Evolutionary conservation across 805 yeast species (phyloP).

Genomic region (Pichia ethanolica): DNA sequence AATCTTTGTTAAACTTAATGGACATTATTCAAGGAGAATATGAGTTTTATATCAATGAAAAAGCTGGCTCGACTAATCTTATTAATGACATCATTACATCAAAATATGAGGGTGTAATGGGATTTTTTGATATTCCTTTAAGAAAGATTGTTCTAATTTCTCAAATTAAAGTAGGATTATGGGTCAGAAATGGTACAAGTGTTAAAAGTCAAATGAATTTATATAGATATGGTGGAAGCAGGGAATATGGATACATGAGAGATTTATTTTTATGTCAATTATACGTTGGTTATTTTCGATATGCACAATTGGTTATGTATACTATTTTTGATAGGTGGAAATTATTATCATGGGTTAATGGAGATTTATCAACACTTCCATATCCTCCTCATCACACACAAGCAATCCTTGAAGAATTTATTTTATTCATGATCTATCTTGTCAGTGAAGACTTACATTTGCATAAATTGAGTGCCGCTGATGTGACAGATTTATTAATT

Average conservation of each 20-base stretch:
- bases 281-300: constrained; percentile 40
- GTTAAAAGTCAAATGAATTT: constrained; percentile 72
- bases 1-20: constrained; percentile 9
- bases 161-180: constrained; percentile 80
- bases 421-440: constrained; percentile 58
- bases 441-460: constrained; percentile 62
- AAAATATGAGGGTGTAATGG: constrained; percentile 18
- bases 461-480: constrained; percentile 39
- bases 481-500: constrained; percentile 43
- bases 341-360: constrained; percentile 45
- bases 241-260: constrained; percentile 77
- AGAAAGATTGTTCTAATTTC: constrained; percentile 70
- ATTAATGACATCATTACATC: constrained; percentile 1
- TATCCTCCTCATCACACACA: constrained; percentile 25
- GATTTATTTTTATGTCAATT: constrained; percentile 68
- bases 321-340: constrained; percentile 68
- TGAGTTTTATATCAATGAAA: constrained; percentile 11
- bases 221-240: constrained; percentile 66
- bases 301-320: constrained; percentile 49
- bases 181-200: constrained; percentile 92
- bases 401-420: constrained; percentile 69
- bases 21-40: constrained; percentile 15
- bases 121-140: constrained; percentile 64
- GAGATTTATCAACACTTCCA: constrained; percentile 36
- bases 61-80: neutral